These are phyloP conservation scores for Calonectria leucothoes DNA, from an alignment of 2,329 filamentous ascomycete species.

Conservation along the genomic window DNA sequence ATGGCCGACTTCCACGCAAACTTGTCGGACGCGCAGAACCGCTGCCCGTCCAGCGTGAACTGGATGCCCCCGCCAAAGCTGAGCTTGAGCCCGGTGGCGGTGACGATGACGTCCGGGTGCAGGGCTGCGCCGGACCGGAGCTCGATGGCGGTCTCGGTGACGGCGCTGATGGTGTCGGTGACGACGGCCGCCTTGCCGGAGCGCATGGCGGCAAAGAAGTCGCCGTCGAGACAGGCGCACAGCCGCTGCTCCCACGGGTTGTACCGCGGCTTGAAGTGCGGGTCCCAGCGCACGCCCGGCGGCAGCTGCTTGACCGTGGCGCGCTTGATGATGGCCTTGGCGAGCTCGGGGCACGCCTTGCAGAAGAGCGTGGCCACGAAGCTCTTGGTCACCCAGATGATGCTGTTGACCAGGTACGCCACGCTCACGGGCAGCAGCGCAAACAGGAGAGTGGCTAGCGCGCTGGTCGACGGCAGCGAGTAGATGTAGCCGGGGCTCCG, in stretches of 20 bases:
- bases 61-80: slow-evolving; percentile 62
- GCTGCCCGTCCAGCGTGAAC: slow-evolving; percentile 67
- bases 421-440: slow-evolving; percentile 55
- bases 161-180: background rate
- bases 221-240: slow-evolving; percentile 63
- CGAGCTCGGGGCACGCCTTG: slow-evolving; percentile 57
- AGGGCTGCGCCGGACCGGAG: slow-evolving; percentile 53
- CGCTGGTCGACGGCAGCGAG: slow-evolving; percentile 45
- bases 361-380: slow-evolving; percentile 59
- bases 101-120: slow-evolving; percentile 70
- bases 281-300: slow-evolving; percentile 53
- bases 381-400: slow-evolving; percentile 59
- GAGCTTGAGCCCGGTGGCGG: slow-evolving; percentile 71
- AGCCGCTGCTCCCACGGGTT: slow-evolving; percentile 75
- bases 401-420: slow-evolving; percentile 56
- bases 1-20: slow-evolving; percentile 4
- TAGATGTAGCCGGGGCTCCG: slow-evolving; percentile 71
- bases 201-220: slow-evolving; percentile 55
- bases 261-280: slow-evolving; percentile 65
- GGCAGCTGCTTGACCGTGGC: slow-evolving; percentile 59
- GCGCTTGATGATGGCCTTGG: slow-evolving; percentile 55
- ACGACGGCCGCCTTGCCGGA: background rate
- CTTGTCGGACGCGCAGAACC: slow-evolving; percentile 25
- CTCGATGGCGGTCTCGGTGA: slow-evolving; percentile 45
- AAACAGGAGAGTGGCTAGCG: slow-evolving; percentile 49